Conservation (phyloP, 768 basidiomycete species). For the Strobilomyces dryophilus region DNA sequence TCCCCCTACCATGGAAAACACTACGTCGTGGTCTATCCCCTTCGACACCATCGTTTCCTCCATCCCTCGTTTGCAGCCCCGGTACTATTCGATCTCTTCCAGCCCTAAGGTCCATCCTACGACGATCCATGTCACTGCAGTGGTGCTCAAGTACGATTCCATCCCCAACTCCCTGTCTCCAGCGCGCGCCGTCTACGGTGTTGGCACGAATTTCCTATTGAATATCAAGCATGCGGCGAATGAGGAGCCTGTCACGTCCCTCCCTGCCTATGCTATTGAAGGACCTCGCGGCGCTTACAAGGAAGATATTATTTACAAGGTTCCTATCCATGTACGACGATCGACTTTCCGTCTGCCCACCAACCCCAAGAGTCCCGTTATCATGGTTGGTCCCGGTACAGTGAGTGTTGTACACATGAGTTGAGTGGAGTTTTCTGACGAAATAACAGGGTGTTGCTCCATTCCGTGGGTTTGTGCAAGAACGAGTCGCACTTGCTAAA, state of each 20-base stretch:
- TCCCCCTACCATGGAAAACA: conserved; percentile 63
- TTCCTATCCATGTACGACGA: conserved; percentile 91
- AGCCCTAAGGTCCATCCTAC: conserved; percentile 90
- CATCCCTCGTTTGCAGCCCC: conserved; percentile 90
- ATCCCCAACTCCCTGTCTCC: conserved; percentile 46
- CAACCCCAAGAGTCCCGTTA: conserved; percentile 95
- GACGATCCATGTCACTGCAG: conserved; percentile 90
- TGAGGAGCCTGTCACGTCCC: conserved; percentile 47
- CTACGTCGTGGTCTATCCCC: conserved; percentile 85
- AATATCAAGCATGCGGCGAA: conserved; percentile 81
- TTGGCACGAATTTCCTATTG: conserved; percentile 92
- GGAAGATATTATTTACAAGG: conserved; percentile 66
- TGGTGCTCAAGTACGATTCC: conserved; percentile 91
- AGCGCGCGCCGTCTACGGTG: conserved; percentile 75
- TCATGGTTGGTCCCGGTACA: conserved; percentile 99
- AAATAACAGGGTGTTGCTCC: conserved; percentile 86
- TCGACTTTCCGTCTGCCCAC: conserved; percentile 97
- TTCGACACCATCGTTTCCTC: conserved; percentile 96
- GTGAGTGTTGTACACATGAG: conserved; percentile 50
- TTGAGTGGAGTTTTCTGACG: conserved; percentile 14
- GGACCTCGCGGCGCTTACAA: conserved; percentile 88
- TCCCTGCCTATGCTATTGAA: conserved; percentile 79
- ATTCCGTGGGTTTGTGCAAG: conserved; percentile 98
- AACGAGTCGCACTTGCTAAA: conserved; percentile 92
- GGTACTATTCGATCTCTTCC: conserved; percentile 98